Evolutionary conservation across 345 rosid species (phyloP), one percentile per base, ranked within the genome.

Genomic region (Euphorbia pulcherrima): DNA sequence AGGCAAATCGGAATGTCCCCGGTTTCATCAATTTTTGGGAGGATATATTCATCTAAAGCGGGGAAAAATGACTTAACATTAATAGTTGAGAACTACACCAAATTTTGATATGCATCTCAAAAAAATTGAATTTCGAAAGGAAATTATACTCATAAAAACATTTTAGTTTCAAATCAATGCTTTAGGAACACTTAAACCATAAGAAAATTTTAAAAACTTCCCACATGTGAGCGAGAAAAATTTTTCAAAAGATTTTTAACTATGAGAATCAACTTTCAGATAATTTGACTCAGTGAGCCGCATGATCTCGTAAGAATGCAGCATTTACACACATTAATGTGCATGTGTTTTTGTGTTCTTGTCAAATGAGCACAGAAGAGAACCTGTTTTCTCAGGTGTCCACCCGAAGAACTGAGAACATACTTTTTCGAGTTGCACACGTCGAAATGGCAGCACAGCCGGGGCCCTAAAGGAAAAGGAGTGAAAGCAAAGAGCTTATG

Each of bases 341-440:
- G 37, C 10, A 65, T 10, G 29, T 8, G 27, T 0, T 27, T 50
- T 68, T 20, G n/a, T 8, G 29, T 35, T 21, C 23, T 27, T 44
- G 14, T 29, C n/a, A 41, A 28, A 21, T 44, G 18, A 56, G 56
- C 18, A 51, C 21, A 67, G 48, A 46, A 24, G 40, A 37, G 41
- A 58, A 93, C 99, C 95, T 86, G 97, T 88, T 79, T 81, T 86
- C 80, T 87, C 92, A 48, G 96, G 84, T 52, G 91, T 82, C 99
- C 99, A 94, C 59, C 76, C 90, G 76, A 94, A 85, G 77, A 81
- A 84, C 79, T 83, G 76, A 50, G 75, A 70, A 72, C 96, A 89
- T 69, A 84, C 27, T 68, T 79, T 71, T 28, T 86, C 92, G 76
- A 91, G 84, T 76, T 77, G 80, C 61, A 72, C 66, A 17, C 64